Percentiles rank a stretch among this genome's conserved stretches.
These are phyloP conservation scores for Schizochytrium sp. DNA, from an alignment of 108 stramenopile species.

Conservation along the genomic window DNA sequence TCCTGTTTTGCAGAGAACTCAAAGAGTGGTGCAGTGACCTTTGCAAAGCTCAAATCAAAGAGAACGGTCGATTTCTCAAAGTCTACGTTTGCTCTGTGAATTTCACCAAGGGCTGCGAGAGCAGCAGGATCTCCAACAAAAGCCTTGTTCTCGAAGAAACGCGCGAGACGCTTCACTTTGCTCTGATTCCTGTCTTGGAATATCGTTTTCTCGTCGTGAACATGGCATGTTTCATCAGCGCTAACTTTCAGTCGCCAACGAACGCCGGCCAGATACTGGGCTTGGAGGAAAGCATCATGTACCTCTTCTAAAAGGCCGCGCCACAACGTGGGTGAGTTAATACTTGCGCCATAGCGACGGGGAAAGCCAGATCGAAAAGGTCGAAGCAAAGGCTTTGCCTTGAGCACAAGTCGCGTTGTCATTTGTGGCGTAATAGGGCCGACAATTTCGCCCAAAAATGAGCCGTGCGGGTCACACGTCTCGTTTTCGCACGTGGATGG, in stretches of 20 bases:
- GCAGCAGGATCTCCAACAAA: background rate
- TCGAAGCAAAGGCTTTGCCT: background rate
- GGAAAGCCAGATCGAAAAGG: background rate
- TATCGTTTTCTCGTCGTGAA: too few species aligned
- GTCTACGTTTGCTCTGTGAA: background rate
- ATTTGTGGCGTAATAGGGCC: background rate
- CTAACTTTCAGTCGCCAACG: background rate
- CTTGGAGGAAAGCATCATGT: background rate
- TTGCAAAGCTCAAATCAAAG: background rate
- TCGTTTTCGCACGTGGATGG: background rate
- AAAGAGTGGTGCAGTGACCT: background rate
- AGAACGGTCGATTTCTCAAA: background rate
- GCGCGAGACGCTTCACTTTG: background rate
- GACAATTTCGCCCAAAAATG: background rate
- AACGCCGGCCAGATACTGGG: background rate
- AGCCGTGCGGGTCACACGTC: background rate
- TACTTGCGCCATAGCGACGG: background rate
- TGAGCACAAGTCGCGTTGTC: background rate
- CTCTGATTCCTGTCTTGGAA: background rate
- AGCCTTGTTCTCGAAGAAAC: background rate
- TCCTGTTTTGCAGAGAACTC: background rate
- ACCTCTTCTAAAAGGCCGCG: background rate
- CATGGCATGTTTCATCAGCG: too few species aligned
- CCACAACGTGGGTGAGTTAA: background rate
- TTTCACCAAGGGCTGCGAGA: background rate